Percentiles rank a stretch among this genome's conserved stretches.
These are phyloP conservation scores for Metschnikowia dekortorum DNA, from an alignment of 805 yeast genomes.

Conservation along the genomic window DNA sequence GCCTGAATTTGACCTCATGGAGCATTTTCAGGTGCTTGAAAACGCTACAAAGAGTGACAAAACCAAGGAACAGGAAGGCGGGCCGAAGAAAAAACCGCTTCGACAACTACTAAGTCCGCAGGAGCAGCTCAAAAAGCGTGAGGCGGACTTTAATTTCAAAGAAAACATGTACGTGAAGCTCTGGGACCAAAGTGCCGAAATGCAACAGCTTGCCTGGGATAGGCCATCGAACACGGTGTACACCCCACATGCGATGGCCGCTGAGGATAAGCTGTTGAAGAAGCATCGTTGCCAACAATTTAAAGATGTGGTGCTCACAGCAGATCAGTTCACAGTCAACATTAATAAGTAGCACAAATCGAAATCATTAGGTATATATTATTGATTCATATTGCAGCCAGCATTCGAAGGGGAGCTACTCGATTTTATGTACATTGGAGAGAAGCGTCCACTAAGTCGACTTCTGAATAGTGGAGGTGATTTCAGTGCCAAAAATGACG, in stretches of 20 bases:
- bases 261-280: background rate
- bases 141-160: conserved; percentile 1
- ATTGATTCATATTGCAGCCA: background rate
- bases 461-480: conserved; percentile 49
- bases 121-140: conserved; percentile 2
- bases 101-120: background rate
- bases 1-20: conserved; percentile 10
- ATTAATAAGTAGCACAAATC: background rate
- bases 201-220: conserved; percentile 9
- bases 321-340: conserved; percentile 3
- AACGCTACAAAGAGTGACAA: background rate
- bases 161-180: conserved; percentile 9
- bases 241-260: background rate
- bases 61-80: background rate
- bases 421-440: background rate
- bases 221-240: background rate
- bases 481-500: conserved; percentile 76
- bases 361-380: background rate
- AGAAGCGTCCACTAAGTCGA: conserved; percentile 17
- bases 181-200: conserved; percentile 7
- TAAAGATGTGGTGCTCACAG: background rate
- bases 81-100: background rate
- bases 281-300: conserved; percentile 3
- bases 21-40: conserved; percentile 11
- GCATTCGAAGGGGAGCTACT: too few species aligned